These are phyloP conservation scores for Mallotus repandus DNA, from an alignment of 441 rosid genomes.

Conservation along the genomic window DNA sequence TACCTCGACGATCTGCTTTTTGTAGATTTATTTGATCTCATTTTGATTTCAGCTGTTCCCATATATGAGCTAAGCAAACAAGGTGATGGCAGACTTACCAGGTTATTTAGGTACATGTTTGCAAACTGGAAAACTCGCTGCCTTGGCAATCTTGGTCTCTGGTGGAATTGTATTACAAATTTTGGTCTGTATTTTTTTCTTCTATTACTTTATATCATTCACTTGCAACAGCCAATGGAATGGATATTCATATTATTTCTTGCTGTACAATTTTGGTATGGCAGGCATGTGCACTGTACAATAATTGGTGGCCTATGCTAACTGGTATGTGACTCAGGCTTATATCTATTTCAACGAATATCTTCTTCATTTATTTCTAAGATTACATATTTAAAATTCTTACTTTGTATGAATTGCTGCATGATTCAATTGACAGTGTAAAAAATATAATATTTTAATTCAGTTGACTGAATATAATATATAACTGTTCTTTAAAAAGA, in stretches of 20 bases:
- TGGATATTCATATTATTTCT: constrained; percentile 10
- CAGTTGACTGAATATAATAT: too few species aligned
- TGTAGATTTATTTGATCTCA: background rate
- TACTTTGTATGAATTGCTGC: background rate
- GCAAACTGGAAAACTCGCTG: constrained; percentile 80
- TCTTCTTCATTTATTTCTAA: background rate
- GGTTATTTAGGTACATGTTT: constrained; percentile 73
- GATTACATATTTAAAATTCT: background rate
- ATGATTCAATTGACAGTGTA: background rate
- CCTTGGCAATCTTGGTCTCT: constrained; percentile 80
- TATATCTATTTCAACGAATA: background rate
- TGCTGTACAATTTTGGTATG: constrained; percentile 18
- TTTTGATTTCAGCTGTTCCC: constrained; percentile 32
- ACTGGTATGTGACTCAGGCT: constrained; percentile 48
- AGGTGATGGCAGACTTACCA: constrained; percentile 74
- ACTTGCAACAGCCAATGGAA: background rate
- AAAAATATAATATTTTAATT: background rate
- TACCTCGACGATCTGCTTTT: background rate
- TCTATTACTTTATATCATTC: background rate
- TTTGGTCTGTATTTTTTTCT: constrained; percentile 49
- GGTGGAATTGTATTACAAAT: constrained; percentile 88
- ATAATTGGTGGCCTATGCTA: constrained; percentile 99
- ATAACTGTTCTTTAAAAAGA: too few species aligned
- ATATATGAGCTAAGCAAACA: constrained; percentile 32
- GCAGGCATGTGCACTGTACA: constrained; percentile 91